A percentile compares a stretch with the other conserved stretches of the same genome.
These are phyloP conservation scores for Tephrocybe sp. DNA, from an alignment of 768 basidiomycete species.

Conservation along the genomic window DNA sequence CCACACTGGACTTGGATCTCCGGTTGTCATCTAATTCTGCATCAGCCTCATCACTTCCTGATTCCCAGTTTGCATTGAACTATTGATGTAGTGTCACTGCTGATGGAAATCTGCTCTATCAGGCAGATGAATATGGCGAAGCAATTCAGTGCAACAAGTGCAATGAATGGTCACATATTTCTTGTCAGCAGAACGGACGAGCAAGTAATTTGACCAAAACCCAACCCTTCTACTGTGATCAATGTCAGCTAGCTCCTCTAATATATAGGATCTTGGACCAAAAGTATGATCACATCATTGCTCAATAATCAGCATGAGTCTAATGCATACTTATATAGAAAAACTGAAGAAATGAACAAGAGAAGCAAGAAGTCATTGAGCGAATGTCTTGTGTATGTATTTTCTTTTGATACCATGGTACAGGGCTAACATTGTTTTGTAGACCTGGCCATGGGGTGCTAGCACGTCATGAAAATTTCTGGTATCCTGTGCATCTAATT, in stretches of 20 bases:
- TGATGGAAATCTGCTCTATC: slow-evolving; percentile 16
- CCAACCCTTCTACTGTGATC: slow-evolving; percentile 3
- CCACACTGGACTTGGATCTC: no score
- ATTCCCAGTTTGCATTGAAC: slow-evolving; percentile 7
- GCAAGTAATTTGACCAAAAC: slow-evolving; percentile 9
- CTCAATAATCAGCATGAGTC: no score
- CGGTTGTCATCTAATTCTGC: background rate
- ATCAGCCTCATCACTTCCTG: background rate
- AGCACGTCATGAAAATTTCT: no score
- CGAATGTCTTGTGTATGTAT: background rate
- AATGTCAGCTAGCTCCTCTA: background rate
- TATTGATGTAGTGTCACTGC: slow-evolving; percentile 18
- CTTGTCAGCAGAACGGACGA: slow-evolving; percentile 17
- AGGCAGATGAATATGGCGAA: background rate
- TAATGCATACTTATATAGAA: no score
- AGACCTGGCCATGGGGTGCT: no score
- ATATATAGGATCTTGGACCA: no score
- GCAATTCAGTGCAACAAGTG: slow-evolving; percentile 20
- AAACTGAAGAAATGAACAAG: no score
- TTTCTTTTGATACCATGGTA: background rate
- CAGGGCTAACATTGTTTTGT: background rate
- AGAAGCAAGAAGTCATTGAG: no score
- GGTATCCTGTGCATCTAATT: no score
- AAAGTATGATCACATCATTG: no score
- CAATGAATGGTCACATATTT: slow-evolving; percentile 18